Conservation (phyloP, 129 eudicot species). For the Tagetes patula region DNA sequence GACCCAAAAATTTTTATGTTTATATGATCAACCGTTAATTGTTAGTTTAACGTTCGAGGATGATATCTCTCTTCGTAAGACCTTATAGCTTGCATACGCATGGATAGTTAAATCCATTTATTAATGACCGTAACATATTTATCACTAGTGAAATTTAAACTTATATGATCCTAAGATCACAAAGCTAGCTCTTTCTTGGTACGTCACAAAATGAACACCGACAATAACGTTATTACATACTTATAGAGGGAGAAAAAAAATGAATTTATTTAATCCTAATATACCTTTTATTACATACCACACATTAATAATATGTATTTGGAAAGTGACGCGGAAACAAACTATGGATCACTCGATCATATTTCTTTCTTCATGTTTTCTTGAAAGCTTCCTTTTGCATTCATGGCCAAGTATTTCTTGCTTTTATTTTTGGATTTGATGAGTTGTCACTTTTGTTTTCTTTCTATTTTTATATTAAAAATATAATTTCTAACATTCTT, state of each 20-base stretch:
- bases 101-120: too few species aligned
- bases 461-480: conserved; percentile 21
- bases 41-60: too few species aligned
- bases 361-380: conserved; percentile 16
- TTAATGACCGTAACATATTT: too few species aligned
- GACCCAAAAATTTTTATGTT: too few species aligned
- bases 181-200: too few species aligned
- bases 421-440: conserved; percentile 25
- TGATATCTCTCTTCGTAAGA: too few species aligned
- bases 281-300: not conserved
- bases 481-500: not conserved
- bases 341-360: conserved; percentile 22
- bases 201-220: too few species aligned
- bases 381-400: conserved; percentile 34
- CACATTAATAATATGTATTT: not conserved
- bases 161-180: too few species aligned
- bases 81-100: too few species aligned
- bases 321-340: conserved; percentile 25
- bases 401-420: conserved; percentile 34
- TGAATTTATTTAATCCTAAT: not conserved
- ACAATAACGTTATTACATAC: not conserved
- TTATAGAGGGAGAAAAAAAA: not conserved
- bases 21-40: too few species aligned
- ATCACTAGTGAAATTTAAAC: too few species aligned
- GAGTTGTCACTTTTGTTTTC: conserved; percentile 28